Percentiles rank a stretch among this genome's conserved stretches.
Evolutionary conservation across 768 basidiomycete species (phyloP).

Genomic region (Rhizopogon rudus): DNA sequence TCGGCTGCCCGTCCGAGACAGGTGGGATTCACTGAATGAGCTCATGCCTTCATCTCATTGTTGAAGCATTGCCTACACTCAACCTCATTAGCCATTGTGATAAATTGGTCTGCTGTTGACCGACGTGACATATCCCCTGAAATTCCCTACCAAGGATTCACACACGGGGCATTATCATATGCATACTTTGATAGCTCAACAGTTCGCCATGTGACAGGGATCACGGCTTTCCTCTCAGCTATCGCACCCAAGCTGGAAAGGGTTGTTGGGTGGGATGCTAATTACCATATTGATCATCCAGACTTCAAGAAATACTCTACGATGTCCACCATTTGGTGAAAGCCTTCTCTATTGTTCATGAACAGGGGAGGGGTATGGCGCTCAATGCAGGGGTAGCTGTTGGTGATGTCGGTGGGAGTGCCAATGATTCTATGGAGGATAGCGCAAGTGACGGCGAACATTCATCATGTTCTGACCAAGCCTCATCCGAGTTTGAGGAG

Average conservation of each 20-base stretch:
- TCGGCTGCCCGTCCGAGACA: no score
- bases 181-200: neutral
- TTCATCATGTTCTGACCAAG: no score
- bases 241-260: conserved; percentile 24
- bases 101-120: neutral
- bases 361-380: neutral
- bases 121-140: neutral
- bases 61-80: neutral
- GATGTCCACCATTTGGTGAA: conserved; percentile 16
- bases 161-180: neutral
- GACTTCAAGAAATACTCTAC: conserved; percentile 15
- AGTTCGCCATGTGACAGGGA: neutral
- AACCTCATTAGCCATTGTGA: neutral
- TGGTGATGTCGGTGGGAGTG: neutral
- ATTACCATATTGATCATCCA: neutral
- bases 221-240: conserved; percentile 22
- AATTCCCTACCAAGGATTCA: neutral
- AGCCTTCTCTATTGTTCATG: conserved; percentile 11
- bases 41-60: neutral
- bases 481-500: no score
- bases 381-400: neutral
- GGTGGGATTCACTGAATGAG: no score
- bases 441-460: neutral
- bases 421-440: neutral
- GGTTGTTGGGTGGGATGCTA: conserved; percentile 17